Base-by-base conservation (phyloP, 1,139 yeast genomes). In the Wickerhamomyces sp. region DNA sequence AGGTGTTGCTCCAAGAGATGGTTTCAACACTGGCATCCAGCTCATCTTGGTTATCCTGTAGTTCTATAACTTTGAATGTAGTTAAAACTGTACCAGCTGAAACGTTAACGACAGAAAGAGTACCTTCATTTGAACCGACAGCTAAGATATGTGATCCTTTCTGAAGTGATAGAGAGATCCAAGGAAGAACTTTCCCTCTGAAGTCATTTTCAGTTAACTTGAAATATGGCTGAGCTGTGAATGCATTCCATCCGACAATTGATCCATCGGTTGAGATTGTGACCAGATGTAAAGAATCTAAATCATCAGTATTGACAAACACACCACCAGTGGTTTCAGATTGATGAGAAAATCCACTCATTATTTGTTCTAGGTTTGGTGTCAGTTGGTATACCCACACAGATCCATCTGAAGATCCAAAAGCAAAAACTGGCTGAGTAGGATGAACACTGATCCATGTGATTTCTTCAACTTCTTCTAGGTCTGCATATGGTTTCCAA, bases 341-440 rank as follows among this genome's bases (percentile, higher is more conserved):
- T 45, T 85, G 80, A 64, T 87, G 97, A 26, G 81, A 77, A 58
- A 78, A 83, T 21, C 95, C 92, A 33, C 89, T 78, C 76, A 89
- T 81, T 34, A 88, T 65, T 59, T 82, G 87, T 33, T 74, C 82
- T 42, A 81, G 60, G n/a, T 73, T 63, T 40, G 74, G 74, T 36
- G 72, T 62, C 35, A 89, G 73, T 54, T 83, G 85, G 60, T 88
- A 92, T 25, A 85, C 89, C 96, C 97, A 92, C 13, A 90, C 95
- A 0, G 96, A 82, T 2, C 98, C 97, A 60, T 90, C 97, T 10
- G 71, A 70, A 29, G 90, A 92, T 44, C 98, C 97, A 57, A 88
- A 87, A n/a, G 97, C 97, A 67, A 92, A 87, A 42, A 81, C 75
- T 24, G 77, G 72, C 47, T 82, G 84, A 20, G 69, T 66, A 18